phyloP scores from a whole-genome alignment of 2,329 filamentous ascomycete species.

The Botrytis pseudocinerea region DNA sequence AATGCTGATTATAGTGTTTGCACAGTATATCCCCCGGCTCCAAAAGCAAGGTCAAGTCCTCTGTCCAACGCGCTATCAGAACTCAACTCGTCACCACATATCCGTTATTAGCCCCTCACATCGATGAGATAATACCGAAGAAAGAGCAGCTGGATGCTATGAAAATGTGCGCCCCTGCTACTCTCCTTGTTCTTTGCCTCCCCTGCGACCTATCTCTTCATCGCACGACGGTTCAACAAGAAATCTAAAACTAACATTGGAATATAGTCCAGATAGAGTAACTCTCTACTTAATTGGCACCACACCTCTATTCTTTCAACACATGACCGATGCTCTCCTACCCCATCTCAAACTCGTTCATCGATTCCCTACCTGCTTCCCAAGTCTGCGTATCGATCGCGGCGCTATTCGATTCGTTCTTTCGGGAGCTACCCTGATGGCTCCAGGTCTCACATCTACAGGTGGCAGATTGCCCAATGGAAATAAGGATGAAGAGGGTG shows the following conservation, averaged over 20 bases:
- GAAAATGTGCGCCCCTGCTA: slow-evolving; percentile 64
- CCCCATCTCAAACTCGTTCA: slow-evolving; percentile 90
- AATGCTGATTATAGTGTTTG: slow-evolving; percentile 32
- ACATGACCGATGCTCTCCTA: slow-evolving; percentile 69
- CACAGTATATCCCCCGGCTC: slow-evolving; percentile 71
- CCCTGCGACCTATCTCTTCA: neutral
- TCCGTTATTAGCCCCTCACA: slow-evolving; percentile 80
- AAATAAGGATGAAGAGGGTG: slow-evolving; percentile 42
- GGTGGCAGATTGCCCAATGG: slow-evolving; percentile 73
- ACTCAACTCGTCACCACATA: slow-evolving; percentile 80
- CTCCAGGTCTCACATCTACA: slow-evolving; percentile 81
- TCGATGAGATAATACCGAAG: slow-evolving; percentile 94
- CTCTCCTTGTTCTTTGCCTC: neutral
- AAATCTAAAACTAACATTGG: slow-evolving; percentile 21
- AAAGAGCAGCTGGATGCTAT: slow-evolving; percentile 87
- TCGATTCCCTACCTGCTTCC: slow-evolving; percentile 81
- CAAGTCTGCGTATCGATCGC: slow-evolving; percentile 84
- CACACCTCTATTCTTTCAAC: slow-evolving; percentile 88
- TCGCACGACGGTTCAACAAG: neutral
- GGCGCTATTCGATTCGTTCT: slow-evolving; percentile 97
- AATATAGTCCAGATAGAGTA: slow-evolving; percentile 71
- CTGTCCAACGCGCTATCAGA: slow-evolving; percentile 83
- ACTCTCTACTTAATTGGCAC: slow-evolving; percentile 82
- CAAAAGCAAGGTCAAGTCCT: slow-evolving; percentile 97
- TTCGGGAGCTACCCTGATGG: slow-evolving; percentile 92